A percentile compares a stretch with the other conserved stretches of the same genome.
These are phyloP conservation scores for Ceratobasidium sp. DNA, from an alignment of 1,284 basidiomycete genomes.

Conservation along the genomic window DNA sequence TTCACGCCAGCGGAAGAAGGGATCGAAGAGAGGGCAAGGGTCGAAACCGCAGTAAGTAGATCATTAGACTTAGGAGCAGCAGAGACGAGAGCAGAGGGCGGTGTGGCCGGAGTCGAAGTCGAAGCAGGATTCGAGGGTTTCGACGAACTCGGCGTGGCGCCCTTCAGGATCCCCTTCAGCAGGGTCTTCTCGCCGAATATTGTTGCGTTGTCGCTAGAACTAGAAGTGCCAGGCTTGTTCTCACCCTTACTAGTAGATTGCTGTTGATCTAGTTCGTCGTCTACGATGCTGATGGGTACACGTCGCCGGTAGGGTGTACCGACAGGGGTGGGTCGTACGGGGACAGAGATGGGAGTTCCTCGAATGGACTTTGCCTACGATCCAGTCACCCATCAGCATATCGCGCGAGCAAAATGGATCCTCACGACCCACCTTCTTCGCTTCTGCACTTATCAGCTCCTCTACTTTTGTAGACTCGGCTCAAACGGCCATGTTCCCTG, in stretches of 20 bases:
- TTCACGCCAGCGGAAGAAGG: too few species aligned
- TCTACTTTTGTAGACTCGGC: constrained; percentile 65
- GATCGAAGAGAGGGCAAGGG: constrained; percentile 57
- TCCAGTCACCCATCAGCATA: constrained; percentile 45
- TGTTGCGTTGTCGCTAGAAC: too few species aligned
- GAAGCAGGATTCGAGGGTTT: constrained; percentile 43
- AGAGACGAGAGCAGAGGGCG: constrained; percentile 42
- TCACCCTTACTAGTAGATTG: neutral
- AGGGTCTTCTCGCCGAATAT: neutral
- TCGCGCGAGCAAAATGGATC: neutral
- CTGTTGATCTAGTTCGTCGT: constrained; percentile 52
- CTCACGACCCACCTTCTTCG: constrained; percentile 52
- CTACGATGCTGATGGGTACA: constrained; percentile 75
- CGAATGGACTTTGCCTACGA: constrained; percentile 42
- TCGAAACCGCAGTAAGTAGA: constrained; percentile 48
- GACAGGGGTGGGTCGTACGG: constrained; percentile 41
- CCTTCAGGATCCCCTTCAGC: constrained; percentile 28
- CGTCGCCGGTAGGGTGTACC: constrained; percentile 62
- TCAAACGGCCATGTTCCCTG: constrained; percentile 66
- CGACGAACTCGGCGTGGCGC: constrained; percentile 45
- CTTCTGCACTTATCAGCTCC: constrained; percentile 50
- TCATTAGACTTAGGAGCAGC: constrained; percentile 30
- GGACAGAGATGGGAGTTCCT: constrained; percentile 42
- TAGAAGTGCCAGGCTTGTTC: too few species aligned
- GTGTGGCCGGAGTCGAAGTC: constrained; percentile 34